A percentile compares a stretch with the other conserved stretches of the same genome.
Conservation (phyloP, 352 stramenopile genomes). For the Globisporangium echinulatum region DNA sequence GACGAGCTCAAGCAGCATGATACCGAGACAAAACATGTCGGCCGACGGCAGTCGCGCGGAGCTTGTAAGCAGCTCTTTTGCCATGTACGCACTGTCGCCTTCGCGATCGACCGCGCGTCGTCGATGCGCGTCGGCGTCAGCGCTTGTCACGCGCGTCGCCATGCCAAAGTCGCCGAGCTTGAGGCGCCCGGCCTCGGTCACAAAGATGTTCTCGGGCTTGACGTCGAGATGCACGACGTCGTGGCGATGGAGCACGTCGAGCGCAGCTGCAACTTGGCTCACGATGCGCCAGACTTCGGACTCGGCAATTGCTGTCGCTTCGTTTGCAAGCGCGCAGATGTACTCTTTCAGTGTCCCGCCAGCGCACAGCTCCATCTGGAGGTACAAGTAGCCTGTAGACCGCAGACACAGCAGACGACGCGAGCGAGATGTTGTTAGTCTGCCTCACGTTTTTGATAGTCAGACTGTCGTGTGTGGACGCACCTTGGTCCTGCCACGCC, state of each 20-base stretch:
- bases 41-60: slow-evolving; percentile 54
- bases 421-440: background rate
- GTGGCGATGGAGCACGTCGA: slow-evolving; percentile 87
- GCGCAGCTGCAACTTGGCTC: slow-evolving; percentile 58
- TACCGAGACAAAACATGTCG: slow-evolving; percentile 95
- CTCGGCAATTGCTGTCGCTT: slow-evolving; percentile 29
- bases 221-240: slow-evolving; percentile 94
- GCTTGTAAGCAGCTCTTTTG: slow-evolving; percentile 83
- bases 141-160: slow-evolving; percentile 45
- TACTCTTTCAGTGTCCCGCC: slow-evolving; percentile 83
- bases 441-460: too few relatives aligned
- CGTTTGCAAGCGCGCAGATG: slow-evolving; percentile 22
- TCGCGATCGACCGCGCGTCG: slow-evolving; percentile 40
- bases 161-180: slow-evolving; percentile 94
- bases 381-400: slow-evolving; percentile 76
- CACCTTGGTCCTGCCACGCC: slow-evolving; percentile 90
- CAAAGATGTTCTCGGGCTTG: slow-evolving; percentile 96
- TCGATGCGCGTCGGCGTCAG: slow-evolving; percentile 34
- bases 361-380: slow-evolving; percentile 93
- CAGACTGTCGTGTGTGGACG: background rate
- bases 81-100: slow-evolving; percentile 92
- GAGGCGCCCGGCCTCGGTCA: slow-evolving; percentile 47
- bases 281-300: slow-evolving; percentile 68
- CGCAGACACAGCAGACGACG: background rate
- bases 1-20: slow-evolving; percentile 60